Evolutionary conservation across 208 protist genomes (phyloP).

Genomic region (Acanthamoeba lenticulata): DNA sequence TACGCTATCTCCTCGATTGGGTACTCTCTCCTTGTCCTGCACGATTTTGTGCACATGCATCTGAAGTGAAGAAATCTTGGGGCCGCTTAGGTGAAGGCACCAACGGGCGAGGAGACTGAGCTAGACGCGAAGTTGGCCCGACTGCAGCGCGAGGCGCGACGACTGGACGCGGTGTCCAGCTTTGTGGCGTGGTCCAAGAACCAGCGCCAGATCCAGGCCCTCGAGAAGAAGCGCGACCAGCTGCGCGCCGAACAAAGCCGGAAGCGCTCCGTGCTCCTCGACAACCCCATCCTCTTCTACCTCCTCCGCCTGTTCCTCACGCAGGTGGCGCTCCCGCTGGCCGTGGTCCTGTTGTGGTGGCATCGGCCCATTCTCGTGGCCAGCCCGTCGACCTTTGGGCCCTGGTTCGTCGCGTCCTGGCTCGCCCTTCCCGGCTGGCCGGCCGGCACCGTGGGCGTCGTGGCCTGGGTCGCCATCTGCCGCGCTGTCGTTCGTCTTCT

Average conservation of each 20-base stretch:
- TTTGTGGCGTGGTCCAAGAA: conserved; percentile 17
- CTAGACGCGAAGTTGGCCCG: background rate
- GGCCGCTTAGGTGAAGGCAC: background rate
- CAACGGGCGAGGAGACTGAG: background rate
- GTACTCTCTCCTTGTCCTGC: background rate
- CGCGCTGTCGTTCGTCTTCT: background rate
- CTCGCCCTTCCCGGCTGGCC: conserved; percentile 24
- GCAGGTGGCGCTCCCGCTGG: background rate
- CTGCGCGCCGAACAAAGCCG: background rate
- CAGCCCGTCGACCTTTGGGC: background rate
- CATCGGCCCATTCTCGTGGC: background rate
- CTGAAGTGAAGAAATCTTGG: no score
- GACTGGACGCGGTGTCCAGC: background rate
- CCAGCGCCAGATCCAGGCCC: background rate
- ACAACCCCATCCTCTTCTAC: background rate
- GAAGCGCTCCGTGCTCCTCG: background rate
- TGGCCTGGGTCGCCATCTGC: conserved; percentile 49
- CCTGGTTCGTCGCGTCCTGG: conserved; percentile 49
- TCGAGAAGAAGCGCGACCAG: conserved; percentile 4
- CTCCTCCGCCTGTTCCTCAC: background rate
- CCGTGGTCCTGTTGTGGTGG: background rate
- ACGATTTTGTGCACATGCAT: background rate
- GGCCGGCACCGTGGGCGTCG: background rate
- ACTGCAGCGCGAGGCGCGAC: background rate
- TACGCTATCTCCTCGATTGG: background rate